Evolutionary conservation across 2,329 filamentous ascomycete species (phyloP), one percentile per base, ranked within the genome.

Genomic region (Graphium sp.): DNA sequence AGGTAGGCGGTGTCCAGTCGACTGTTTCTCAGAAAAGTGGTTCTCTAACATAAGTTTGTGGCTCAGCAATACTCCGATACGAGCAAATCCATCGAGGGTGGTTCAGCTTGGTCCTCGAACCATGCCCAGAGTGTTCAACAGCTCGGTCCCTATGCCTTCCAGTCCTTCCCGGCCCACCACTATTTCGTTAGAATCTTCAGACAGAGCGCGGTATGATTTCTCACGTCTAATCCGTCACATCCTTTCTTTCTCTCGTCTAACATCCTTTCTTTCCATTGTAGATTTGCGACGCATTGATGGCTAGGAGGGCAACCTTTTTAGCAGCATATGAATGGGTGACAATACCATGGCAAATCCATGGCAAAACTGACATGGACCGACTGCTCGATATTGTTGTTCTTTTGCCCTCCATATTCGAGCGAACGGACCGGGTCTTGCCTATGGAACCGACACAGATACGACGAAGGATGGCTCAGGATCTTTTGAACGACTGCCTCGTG

Each of bases 101-200:
- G n/a, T n/a, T n/a, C n/a, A n/a, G n/a, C n/a, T n/a, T n/a, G n/a
- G n/a, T n/a, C n/a, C n/a, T n/a, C n/a, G n/a, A n/a, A n/a, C n/a
- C n/a, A n/a, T n/a, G n/a, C n/a, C n/a, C n/a, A n/a, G n/a, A n/a
- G 36, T 7, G 44, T 66, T 28, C 50, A 49, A 26, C 50, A 48
- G 15, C 42, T 50, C 12, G 63, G 64, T 0, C 60, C 66, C 1
- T 44, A 47, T 4, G 43, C 47, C 23, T 70, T 66, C 34, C 50
- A 50, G 21, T 45, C 45, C 0, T 71, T 71, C 30, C 66, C 66
- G 2, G 52, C 59, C 8, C 66, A 71, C 33, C 65, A 71, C 39
- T 69, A 66, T 40, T 71, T 70, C 32, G 56, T 58, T 15, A 55
- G 64, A 8, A 53, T 70, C 5, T 70, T 62, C 36, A 57, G 66